A percentile compares a stretch with the other conserved stretches of the same genome.
phyloP scores from a whole-genome alignment of 768 basidiomycete genomes.

The Pleurotus tuoliensis region DNA sequence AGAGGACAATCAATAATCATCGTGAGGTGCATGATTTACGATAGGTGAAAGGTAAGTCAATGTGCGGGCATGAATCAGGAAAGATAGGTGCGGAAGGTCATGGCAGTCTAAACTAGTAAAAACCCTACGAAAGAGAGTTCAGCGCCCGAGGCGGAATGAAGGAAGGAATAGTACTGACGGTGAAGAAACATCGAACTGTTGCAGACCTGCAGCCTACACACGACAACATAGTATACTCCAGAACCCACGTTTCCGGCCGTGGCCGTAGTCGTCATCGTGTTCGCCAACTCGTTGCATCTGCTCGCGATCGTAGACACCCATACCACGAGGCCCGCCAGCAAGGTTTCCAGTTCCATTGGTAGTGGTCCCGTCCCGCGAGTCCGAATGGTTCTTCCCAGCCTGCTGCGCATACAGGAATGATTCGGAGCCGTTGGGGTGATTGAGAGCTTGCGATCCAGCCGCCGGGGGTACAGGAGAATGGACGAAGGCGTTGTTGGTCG shows the following conservation, averaged over 20 bases:
- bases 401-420: constrained; percentile 61
- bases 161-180: too few relatives aligned
- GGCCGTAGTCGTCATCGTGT: constrained; percentile 62
- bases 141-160: too few relatives aligned
- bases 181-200: constrained; percentile 15
- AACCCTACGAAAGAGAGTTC: too few relatives aligned
- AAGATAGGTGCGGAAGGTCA: constrained; percentile 5
- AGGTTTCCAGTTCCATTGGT: constrained; percentile 35
- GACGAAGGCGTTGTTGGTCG: constrained; percentile 40
- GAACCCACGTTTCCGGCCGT: constrained; percentile 56
- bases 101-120: neutral
- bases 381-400: constrained; percentile 44
- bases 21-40: constrained; percentile 11
- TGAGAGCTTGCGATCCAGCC: neutral
- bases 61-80: constrained; percentile 1
- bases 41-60: constrained; percentile 6
- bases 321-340: constrained; percentile 37
- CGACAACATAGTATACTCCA: constrained; percentile 69
- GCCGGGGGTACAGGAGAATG: constrained; percentile 43
- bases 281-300: constrained; percentile 59
- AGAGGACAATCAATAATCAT: neutral
- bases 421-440: constrained; percentile 50
- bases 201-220: constrained; percentile 38
- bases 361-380: constrained; percentile 51
- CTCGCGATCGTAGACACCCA: constrained; percentile 65